Conservation (phyloP, 176 grass and related monocot species). For the Phragmites australis region DNA sequence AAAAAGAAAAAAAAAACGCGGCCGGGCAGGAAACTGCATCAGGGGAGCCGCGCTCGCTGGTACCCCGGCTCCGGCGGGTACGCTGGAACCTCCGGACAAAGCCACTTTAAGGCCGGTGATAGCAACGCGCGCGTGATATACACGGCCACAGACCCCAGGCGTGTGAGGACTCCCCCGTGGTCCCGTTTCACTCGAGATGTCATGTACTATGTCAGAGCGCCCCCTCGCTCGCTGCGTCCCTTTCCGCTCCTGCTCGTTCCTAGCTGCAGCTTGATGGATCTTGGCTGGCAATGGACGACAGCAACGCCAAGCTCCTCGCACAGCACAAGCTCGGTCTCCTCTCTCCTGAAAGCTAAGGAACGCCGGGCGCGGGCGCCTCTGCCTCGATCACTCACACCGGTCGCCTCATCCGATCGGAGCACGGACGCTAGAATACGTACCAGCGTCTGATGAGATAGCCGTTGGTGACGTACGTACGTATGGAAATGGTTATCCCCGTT, state of each 20-base stretch:
- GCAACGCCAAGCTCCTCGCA: background rate
- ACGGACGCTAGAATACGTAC: too few relatives aligned
- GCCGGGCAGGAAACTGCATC: too few relatives aligned
- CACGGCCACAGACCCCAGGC: background rate
- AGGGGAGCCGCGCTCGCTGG: too few relatives aligned
- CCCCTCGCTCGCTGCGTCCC: background rate
- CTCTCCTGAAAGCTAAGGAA: background rate
- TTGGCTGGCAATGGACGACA: constrained; percentile 29
- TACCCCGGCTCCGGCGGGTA: too few relatives aligned
- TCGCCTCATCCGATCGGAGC: background rate
- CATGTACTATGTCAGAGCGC: too few relatives aligned
- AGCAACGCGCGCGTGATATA: background rate
- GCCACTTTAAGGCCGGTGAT: background rate
- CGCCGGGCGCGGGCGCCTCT: background rate
- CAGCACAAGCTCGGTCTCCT: too few relatives aligned
- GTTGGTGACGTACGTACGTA: too few relatives aligned
- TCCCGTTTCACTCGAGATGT: constrained; percentile 28
- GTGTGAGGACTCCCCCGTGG: constrained; percentile 26
- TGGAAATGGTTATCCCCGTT: too few relatives aligned
- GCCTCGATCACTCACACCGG: background rate
- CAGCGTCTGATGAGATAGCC: too few relatives aligned
- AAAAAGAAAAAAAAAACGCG: too few relatives aligned
- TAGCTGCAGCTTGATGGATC: background rate
- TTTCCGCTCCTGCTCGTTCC: background rate
- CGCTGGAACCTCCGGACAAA: background rate